Evolutionary conservation across 345 rosid species (phyloP), one percentile per base, ranked within the genome.

Genomic region (Gossypium turneri): DNA sequence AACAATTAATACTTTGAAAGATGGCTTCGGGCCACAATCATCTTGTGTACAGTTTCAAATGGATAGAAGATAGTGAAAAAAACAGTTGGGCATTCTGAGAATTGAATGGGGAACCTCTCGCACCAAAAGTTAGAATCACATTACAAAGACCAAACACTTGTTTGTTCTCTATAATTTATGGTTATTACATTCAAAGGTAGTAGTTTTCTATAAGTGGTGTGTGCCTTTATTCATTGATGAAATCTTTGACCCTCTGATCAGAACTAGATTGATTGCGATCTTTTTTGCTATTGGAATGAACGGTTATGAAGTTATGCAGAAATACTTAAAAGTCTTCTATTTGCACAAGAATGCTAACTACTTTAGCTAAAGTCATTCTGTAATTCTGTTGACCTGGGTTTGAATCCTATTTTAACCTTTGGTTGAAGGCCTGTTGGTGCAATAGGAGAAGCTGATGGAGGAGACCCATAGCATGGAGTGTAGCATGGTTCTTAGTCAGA

Each of bases 91-190:
- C 83, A 85, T 89, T 92, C 91, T 86, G 88, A 89, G 89, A 87
- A 88, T 93, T 82, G 89, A 90, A 89, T 89, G 87, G 89, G 88
- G 89, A 92, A 86, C 92, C 92, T 90, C 90, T 88, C 82, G 87
- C 87, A 88, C 87, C 88, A 88, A 82, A 86, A 86, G 92, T 88
- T 87, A 86, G 90, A 85, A 87, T 90, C 88, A 82, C 19, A 56
- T 24, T 12, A 56, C 8, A 9, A 9, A 57, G 61, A 57, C 24
- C 13, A 57, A 55, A 55, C 19, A 9, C 25, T 8, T 10, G 7
- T 15, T 19, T 56, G 60, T 56, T 56, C 12, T 55, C 24, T 53
- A 17, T 53, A 53, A 17, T 9, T 45, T 64, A 7, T 53, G n/a
- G 57, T n/a, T n/a, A 55, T 47, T 47, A 47, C 13, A 47, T 34